These are phyloP conservation scores for Eucalyptus cloeziana DNA, from an alignment of 345 rosid species.

Conservation along the genomic window DNA sequence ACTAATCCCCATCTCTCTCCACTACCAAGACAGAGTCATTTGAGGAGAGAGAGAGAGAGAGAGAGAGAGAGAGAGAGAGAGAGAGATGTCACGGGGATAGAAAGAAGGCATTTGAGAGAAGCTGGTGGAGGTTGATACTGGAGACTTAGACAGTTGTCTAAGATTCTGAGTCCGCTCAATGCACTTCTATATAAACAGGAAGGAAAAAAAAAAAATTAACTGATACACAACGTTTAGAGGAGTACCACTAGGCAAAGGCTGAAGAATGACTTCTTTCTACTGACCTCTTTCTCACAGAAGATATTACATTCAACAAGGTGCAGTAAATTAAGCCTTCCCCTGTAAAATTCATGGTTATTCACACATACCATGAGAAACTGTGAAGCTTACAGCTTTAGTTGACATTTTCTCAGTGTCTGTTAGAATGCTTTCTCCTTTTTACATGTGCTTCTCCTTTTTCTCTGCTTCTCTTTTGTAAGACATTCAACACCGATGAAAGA, in stretches of 20 bases:
- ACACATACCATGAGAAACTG: not conserved
- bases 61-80: too few species aligned
- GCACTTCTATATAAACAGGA: not conserved
- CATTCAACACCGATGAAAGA: constrained; percentile 29
- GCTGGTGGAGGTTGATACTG: not conserved
- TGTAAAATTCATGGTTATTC: not conserved
- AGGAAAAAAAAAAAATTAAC: not conserved
- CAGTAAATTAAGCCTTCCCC: not conserved
- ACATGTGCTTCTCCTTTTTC: constrained; percentile 31
- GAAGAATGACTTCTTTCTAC: not conserved
- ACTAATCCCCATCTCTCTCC: too few species aligned
- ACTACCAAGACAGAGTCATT: too few species aligned
- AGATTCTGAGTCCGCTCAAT: not conserved
- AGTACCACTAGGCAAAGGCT: not conserved
- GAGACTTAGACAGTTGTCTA: not conserved
- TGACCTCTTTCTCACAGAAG: not conserved
- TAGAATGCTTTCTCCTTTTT: constrained; percentile 54
- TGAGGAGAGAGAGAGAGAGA: too few species aligned
- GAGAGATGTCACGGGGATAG: not conserved
- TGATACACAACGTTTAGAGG: not conserved
- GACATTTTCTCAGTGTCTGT: constrained; percentile 35
- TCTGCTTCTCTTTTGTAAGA: constrained; percentile 32
- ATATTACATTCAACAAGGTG: not conserved
- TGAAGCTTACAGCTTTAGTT: not conserved
- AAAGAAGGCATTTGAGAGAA: not conserved